Base-by-base conservation (phyloP, 2,329 filamentous ascomycete species). In the Hypoxylon sp. region DNA sequence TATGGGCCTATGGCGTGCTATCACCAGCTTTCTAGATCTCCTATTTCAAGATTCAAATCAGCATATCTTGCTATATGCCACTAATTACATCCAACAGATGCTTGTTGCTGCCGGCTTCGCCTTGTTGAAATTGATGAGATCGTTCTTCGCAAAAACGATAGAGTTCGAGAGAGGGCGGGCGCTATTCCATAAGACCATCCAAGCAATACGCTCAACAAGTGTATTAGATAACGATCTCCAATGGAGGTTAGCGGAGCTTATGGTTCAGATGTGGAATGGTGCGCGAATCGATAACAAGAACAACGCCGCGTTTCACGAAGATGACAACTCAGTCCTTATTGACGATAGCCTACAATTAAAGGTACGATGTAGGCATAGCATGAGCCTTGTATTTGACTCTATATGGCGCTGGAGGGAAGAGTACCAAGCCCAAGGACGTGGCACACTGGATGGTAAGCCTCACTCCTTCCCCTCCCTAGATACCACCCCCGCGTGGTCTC, bases 361-460 rank as follows among this genome's bases (percentile, higher is more conserved):
- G 77, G 91, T 95, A n/a, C 88, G 92, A 55, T 94, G 92, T 74
- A 86, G 92, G 25, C 93, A 94, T 84, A 95, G 92, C 79, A 93
- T 95, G 90, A 94, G 91, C 78, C 86, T 95, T 13, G 90, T 96
- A 1, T 95, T 93, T 75, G 92, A 96, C 80, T 93, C 91, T 11
- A 92, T 94, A 56, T 95, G 92, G 92, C 87, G 92, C 69, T 96
- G 92, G 92, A 88, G 93, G 73, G 91, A 93, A 77, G 92, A 95
- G 77, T 94, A 89, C 74, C 90, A 92, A 78, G 88, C 91, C 54
- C 86, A 89, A 78, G 92, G 90, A 54, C 87, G 90, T 76, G 91
- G 90, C 64, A 86, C 85, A 69, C 85, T 94, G 61, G 91, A 94
- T 82, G 86, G 91, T 93, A 85, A 84, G 88, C 53, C 66, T 60